These are phyloP conservation scores for Leptoxyphium fumago DNA, from an alignment of 2,329 filamentous ascomycete genomes.

Conservation along the genomic window DNA sequence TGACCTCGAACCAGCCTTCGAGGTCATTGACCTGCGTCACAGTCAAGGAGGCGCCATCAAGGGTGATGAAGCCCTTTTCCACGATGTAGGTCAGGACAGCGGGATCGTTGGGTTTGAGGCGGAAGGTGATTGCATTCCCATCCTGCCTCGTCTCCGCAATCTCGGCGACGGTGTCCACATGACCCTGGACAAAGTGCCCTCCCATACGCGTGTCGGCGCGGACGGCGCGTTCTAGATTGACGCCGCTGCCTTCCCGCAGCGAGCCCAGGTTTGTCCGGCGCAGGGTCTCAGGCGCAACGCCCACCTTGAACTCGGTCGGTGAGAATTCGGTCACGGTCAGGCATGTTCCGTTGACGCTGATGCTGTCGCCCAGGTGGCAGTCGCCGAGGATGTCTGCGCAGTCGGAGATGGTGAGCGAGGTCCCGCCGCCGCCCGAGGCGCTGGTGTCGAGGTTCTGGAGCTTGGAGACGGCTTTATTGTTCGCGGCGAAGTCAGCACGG, in stretches of 20 bases:
- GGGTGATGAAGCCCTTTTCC: constrained; percentile 87
- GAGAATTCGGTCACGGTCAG: constrained; percentile 73
- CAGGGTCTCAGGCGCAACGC: constrained; percentile 87
- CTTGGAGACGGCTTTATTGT: constrained; percentile 56
- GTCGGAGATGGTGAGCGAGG: constrained; percentile 73
- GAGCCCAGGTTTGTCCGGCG: constrained; percentile 87
- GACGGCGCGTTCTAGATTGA: constrained; percentile 92
- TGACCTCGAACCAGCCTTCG: constrained; percentile 83
- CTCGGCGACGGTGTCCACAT: constrained; percentile 78
- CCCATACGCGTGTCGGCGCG: constrained; percentile 89
- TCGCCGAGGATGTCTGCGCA: constrained; percentile 65
- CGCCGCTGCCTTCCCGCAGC: constrained; percentile 48
- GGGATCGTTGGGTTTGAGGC: constrained; percentile 57
- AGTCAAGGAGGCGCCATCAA: constrained; percentile 90
- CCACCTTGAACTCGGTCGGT: constrained; percentile 61
- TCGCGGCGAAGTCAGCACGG: constrained; percentile 21
- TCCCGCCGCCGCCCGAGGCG: constrained; percentile 57
- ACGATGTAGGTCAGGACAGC: constrained; percentile 74
- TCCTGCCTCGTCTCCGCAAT: constrained; percentile 62
- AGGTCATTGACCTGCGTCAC: constrained; percentile 75
- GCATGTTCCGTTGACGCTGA: constrained; percentile 90
- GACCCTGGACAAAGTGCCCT: constrained; percentile 94
- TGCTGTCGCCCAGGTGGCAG: constrained; percentile 79
- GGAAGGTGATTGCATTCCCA: constrained; percentile 79
- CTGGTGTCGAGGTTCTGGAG: constrained; percentile 69